Evolutionary conservation across 2,329 filamentous ascomycete species (phyloP), one percentile per base, ranked within the genome.

Genomic region (Alternaria angustiovoidea): DNA sequence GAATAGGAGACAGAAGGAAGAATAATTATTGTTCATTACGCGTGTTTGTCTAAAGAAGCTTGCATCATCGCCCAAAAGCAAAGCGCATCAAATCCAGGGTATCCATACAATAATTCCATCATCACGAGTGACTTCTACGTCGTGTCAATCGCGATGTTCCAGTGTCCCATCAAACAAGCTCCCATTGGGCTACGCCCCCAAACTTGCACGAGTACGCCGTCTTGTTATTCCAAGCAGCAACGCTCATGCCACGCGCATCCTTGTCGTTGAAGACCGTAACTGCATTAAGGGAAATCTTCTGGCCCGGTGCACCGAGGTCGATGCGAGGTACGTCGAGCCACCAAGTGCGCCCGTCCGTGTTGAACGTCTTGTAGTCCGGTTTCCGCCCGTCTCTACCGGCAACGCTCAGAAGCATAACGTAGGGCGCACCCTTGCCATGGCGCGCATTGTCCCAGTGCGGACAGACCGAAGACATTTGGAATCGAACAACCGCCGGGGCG

Each of bases 401-500:
- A 28, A 92, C 85, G 56, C 85, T 84, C 18, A 97, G 80, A 16
- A 95, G 80, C 71, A 94, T 88, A 44, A 93, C 81, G 58, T 89
- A 91, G 44, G 88, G 85, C 61, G 85, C 86, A 1, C 89, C 90
- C 54, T 82, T 79, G 0, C 90, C 91, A 64, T 91, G 85, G 62
- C 84, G 85, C 65, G 89, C 85, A n/a, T 89, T 83, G 43, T 88
- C 88, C 92, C 92, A 97, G 76, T 98, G 94, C 71, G 88, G 86
- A 75, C 94, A 98, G 11, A 90, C 73, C 59, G 91, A 90, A 54
- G 86, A 87, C 73, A 96, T 94, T 71, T 92, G 90, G 79, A 98
- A 97, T 16, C 92, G 87, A 28, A 95, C 85, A 39, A 74, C 70
- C 4, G 73, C 72, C 69, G 74, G 62, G 18, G 57, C 67, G 5